Conservation (phyloP, 495 filamentous ascomycete species). For the Lasiosphaeriaceae sp. region DNA sequence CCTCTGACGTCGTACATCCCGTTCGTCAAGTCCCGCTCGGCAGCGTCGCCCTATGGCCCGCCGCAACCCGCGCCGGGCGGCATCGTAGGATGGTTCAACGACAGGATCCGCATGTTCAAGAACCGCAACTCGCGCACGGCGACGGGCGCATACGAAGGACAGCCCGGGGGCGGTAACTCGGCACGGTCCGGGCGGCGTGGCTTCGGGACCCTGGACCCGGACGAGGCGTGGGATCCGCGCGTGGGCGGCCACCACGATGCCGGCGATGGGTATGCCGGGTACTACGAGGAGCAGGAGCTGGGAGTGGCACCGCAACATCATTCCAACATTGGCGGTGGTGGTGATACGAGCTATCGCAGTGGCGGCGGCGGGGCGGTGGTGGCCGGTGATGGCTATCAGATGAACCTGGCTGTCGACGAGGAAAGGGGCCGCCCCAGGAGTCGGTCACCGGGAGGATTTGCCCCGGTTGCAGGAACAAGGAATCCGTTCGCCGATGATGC, state of each 20-base stretch:
- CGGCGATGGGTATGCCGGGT: constrained; percentile 44
- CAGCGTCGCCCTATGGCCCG: constrained; percentile 32
- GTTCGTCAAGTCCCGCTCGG: constrained; percentile 35
- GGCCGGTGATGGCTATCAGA: constrained; percentile 37
- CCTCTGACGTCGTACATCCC: constrained; percentile 59
- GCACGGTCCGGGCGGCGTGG: constrained; percentile 25
- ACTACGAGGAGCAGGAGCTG: constrained; percentile 64
- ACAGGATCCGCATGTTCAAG: constrained; percentile 45
- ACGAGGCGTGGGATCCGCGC: constrained; percentile 69
- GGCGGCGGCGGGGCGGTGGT: constrained; percentile 6
- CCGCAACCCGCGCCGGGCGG: constrained; percentile 55
- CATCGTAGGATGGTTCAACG: constrained; percentile 56
- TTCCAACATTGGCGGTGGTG: background rate
- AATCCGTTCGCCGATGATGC: constrained; percentile 58
- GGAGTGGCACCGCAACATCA: constrained; percentile 28
- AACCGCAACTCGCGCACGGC: constrained; percentile 52
- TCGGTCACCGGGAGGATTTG: constrained; percentile 21
- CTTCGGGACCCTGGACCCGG: constrained; percentile 58
- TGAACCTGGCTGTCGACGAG: constrained; percentile 39
- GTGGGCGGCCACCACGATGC: constrained; percentile 59
- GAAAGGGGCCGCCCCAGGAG: constrained; percentile 31
- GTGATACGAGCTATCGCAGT: constrained; percentile 13
- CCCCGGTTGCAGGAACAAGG: constrained; percentile 3
- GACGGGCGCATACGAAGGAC: constrained; percentile 59
- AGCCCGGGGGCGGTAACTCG: constrained; percentile 10